Percentiles rank a stretch among this genome's conserved stretches.
These are phyloP conservation scores for Scleroderma bovista DNA, from an alignment of 768 basidiomycete genomes.

Conservation along the genomic window DNA sequence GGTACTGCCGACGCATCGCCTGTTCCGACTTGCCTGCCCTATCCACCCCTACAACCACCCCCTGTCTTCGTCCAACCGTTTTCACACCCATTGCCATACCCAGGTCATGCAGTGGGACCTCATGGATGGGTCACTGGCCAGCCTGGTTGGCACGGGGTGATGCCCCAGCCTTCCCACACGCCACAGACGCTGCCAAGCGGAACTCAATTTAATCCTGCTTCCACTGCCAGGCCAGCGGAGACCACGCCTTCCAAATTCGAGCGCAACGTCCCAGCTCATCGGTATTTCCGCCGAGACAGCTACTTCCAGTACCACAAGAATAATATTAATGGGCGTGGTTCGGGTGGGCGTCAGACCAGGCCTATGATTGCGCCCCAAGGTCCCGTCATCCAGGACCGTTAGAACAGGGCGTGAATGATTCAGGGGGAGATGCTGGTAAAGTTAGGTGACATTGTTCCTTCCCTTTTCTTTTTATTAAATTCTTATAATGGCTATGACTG, in stretches of 20 bases:
- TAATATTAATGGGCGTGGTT: slow-evolving; percentile 7
- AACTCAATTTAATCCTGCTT: slow-evolving; percentile 10
- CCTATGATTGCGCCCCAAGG: neutral
- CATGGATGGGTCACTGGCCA: slow-evolving; percentile 25
- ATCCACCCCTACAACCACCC: slow-evolving; percentile 28
- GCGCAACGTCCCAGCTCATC: neutral
- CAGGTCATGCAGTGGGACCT: slow-evolving; percentile 11
- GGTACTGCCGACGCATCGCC: slow-evolving; percentile 25
- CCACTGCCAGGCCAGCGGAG: slow-evolving; percentile 11
- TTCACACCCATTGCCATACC: slow-evolving; percentile 13
- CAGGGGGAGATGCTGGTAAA: too few relatives aligned
- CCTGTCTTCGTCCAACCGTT: slow-evolving; percentile 27
- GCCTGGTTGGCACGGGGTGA: slow-evolving; percentile 17
- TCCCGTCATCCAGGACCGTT: neutral
- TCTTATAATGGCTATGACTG: too few relatives aligned
- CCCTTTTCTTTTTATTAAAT: too few relatives aligned
- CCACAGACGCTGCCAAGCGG: slow-evolving; percentile 8
- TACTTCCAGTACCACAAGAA: neutral
- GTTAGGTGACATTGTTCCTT: too few relatives aligned
- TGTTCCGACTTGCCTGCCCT: slow-evolving; percentile 30
- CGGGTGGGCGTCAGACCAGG: neutral
- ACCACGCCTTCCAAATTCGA: slow-evolving; percentile 2
- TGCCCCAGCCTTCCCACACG: slow-evolving; percentile 11
- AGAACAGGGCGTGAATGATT: too few relatives aligned
- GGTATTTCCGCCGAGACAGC: slow-evolving; percentile 7